Base-by-base conservation (phyloP, 164 flowering plant species). In the Annona squamosa region DNA sequence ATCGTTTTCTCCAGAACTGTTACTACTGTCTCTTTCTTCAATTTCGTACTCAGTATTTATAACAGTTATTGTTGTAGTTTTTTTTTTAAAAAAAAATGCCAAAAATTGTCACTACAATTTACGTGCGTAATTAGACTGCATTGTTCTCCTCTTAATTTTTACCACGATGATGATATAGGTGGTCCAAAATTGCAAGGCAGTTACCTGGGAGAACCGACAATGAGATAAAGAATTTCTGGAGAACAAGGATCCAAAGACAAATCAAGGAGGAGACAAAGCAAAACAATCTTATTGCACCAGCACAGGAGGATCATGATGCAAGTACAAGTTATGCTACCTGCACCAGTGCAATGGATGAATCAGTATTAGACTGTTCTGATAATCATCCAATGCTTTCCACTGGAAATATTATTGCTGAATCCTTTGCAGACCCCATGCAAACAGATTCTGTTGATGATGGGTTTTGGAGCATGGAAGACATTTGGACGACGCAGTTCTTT, bases 151-250 rank as follows among this genome's bases (percentile, higher is more conserved):
- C 37, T 26, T 26, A 26, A 26, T 26, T 26, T 26, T 26, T 26
- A 26, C 37, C 37, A 26, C 37, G 37, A 26, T 26, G 37, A 26
- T 26, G 37, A 42, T 42, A 13, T 76, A 91, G 96, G 84, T 90
- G 96, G 96, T 87, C 98, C 2, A 85, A 83, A 70, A 93, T 93
- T 42, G 98, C 98, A 3, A 81, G 93, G 6, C 78, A 85, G 5
- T 82, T 93, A 66, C 98, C 94, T 0, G 98, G 97, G 70, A 86
- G 98, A 77, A 91, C 98, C 0, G 97, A 93, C 47, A 91, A 90
- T 63, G 98, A 91, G 80, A 91, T 93, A 0, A 93, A 93, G 75
- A 93, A 93, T 74, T 83, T 85, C 2, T 93, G 98, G 95, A 90
- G 75, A 65, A 72, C 75, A 48, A 65, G 69, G 46, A 72, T 72